phyloP scores from a whole-genome alignment of 1,139 yeast genomes.

The Protomyces macrosporus region DNA sequence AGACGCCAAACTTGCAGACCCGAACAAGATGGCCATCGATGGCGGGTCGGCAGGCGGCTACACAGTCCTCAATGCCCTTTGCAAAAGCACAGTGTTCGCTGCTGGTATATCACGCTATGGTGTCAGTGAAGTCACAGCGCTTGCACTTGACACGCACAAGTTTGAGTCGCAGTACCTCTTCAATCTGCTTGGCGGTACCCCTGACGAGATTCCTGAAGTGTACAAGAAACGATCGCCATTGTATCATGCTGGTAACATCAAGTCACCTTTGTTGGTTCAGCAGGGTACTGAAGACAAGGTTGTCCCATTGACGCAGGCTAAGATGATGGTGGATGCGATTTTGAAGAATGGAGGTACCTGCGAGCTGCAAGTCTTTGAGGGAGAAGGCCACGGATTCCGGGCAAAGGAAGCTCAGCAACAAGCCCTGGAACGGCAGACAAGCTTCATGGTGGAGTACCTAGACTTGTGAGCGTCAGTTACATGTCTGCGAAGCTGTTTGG shows the following conservation, averaged over 20 bases:
- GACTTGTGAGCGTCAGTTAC: background rate
- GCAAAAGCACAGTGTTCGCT: constrained; percentile 11
- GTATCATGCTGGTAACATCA: constrained; percentile 9
- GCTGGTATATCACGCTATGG: constrained; percentile 16
- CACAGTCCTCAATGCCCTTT: constrained; percentile 11
- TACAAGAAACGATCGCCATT: constrained; percentile 18
- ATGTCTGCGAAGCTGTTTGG: too few species aligned
- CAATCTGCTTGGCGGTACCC: constrained; percentile 22
- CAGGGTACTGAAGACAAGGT: constrained; percentile 23
- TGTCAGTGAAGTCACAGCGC: constrained; percentile 8
- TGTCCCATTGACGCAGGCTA: constrained; percentile 20
- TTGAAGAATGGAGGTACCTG: constrained; percentile 7
- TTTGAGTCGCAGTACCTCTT: constrained; percentile 23
- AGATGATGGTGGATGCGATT: constrained; percentile 14
- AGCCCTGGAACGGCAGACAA: constrained; percentile 5
- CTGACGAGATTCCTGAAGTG: constrained; percentile 12
- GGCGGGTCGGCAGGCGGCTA: constrained; percentile 24
- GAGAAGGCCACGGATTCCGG: constrained; percentile 23
- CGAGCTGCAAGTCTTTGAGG: constrained; percentile 14
- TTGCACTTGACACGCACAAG: constrained; percentile 22
- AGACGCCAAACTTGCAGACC: background rate
- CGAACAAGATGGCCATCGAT: constrained; percentile 9
- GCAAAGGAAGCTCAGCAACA: constrained; percentile 15
- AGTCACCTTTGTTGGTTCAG: constrained; percentile 10
- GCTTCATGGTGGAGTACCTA: constrained; percentile 9